Percentiles rank a stretch among this genome's conserved stretches.
Evolutionary conservation across 1,139 yeast genomes (phyloP).

Genomic region (Hanseniaspora sp.): DNA sequence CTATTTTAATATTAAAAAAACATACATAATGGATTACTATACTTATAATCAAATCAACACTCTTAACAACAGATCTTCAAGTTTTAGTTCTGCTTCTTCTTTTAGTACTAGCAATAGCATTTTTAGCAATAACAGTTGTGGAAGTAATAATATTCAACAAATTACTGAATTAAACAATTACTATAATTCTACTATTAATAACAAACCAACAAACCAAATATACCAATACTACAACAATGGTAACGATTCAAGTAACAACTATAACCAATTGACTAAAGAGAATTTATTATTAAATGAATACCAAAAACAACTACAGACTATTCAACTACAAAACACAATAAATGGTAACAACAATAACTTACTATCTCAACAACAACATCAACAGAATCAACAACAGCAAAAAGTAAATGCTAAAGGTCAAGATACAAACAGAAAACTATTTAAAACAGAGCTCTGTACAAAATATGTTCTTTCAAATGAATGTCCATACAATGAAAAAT

Average conservation of each 20-base stretch:
- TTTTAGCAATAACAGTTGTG: neutral
- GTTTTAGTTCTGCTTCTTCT: neutral
- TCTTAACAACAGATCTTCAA: neutral
- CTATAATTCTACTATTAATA: neutral
- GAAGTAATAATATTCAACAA: slow-evolving; percentile 5
- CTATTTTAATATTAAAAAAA: neutral
- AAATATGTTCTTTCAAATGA: slow-evolving; percentile 59
- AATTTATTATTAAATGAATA: neutral
- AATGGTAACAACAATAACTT: neutral
- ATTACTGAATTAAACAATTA: slow-evolving; percentile 8
- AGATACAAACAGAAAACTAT: slow-evolving; percentile 54
- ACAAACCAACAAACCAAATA: neutral
- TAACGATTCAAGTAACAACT: neutral
- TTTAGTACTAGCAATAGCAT: neutral
- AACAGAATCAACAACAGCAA: neutral
- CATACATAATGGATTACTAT: neutral
- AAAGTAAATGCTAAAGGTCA: neutral
- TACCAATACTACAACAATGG: slow-evolving; percentile 3
- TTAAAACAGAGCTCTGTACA: slow-evolving; percentile 84
- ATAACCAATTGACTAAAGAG: slow-evolving; percentile 1
- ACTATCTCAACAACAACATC: neutral
- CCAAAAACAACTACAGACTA: neutral
- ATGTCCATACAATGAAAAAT: slow-evolving; percentile 83
- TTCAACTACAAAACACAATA: neutral
- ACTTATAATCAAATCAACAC: neutral